Conservation (phyloP, 1,284 basidiomycete genomes). For the Lignosus rhinocerotis region DNA sequence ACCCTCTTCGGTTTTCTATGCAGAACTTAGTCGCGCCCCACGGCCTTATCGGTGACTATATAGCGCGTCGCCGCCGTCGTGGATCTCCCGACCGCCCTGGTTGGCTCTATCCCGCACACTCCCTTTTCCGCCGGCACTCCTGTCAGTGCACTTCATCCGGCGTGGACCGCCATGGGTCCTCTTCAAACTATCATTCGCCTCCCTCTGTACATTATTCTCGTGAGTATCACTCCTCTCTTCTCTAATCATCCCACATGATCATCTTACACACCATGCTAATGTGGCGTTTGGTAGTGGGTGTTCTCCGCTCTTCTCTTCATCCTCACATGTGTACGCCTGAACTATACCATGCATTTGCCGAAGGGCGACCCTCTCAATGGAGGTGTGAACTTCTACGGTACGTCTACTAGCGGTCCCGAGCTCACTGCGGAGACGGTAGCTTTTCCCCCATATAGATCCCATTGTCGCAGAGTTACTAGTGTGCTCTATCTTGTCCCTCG, state of each 20-base stretch:
- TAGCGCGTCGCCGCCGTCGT: background rate
- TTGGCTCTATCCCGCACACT: slow-evolving; percentile 4
- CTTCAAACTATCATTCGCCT: slow-evolving; percentile 20
- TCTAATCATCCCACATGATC: background rate
- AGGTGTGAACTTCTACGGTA: slow-evolving; percentile 63
- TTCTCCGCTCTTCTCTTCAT: slow-evolving; percentile 59
- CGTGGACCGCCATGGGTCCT: slow-evolving; percentile 24
- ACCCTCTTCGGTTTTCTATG: too few species aligned
- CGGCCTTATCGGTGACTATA: background rate
- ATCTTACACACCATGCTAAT: background rate
- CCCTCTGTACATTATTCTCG: slow-evolving; percentile 24
- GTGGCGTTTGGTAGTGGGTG: slow-evolving; percentile 40
- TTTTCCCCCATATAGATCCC: slow-evolving; percentile 46
- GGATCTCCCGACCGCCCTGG: background rate
- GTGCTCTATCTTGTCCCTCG: slow-evolving; percentile 56
- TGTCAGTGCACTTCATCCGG: slow-evolving; percentile 4
- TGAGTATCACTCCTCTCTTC: slow-evolving; percentile 3
- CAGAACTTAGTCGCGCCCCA: too few species aligned
- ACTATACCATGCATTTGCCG: slow-evolving; percentile 65
- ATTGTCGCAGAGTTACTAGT: slow-evolving; percentile 65
- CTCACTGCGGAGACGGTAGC: background rate
- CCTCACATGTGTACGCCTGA: slow-evolving; percentile 56
- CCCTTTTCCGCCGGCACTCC: background rate
- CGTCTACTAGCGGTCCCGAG: background rate
- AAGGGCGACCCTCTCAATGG: slow-evolving; percentile 56